Evolutionary conservation across 805 yeast genomes (phyloP).

Genomic region (Priceomyces medius): DNA sequence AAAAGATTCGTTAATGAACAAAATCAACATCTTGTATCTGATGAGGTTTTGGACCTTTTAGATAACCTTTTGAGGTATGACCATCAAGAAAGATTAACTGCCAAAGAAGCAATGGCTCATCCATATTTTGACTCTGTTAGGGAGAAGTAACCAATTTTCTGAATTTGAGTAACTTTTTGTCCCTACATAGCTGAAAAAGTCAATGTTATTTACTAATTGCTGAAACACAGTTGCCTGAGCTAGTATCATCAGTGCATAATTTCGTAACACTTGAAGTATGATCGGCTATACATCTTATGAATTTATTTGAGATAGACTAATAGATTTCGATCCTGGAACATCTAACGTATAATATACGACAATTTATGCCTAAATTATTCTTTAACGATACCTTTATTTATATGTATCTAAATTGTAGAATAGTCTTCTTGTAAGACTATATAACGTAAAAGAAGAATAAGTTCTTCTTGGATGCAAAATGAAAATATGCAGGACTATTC

Average conservation of each 20-base stretch:
- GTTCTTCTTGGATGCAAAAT: slow-evolving; percentile 2
- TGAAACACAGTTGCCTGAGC: too few relatives aligned
- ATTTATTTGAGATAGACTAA: background rate
- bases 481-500: slow-evolving; percentile 2
- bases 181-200: too few relatives aligned
- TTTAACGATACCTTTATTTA: too few relatives aligned
- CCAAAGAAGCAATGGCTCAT: slow-evolving; percentile 84
- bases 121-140: slow-evolving; percentile 48
- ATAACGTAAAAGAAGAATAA: too few relatives aligned
- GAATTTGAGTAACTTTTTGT: too few relatives aligned
- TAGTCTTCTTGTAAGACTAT: too few relatives aligned
- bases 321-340: background rate
- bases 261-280: too few relatives aligned
- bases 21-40: slow-evolving; percentile 51
- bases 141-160: too few relatives aligned
- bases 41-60: slow-evolving; percentile 64
- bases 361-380: too few relatives aligned
- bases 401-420: background rate
- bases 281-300: background rate
- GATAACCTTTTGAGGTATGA: slow-evolving; percentile 77
- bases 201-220: too few relatives aligned
- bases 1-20: slow-evolving; percentile 54
- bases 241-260: too few relatives aligned
- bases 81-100: slow-evolving; percentile 85
- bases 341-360: background rate